phyloP scores from a whole-genome alignment of 2,329 filamentous ascomycete genomes.

The Fusarium sp. region DNA sequence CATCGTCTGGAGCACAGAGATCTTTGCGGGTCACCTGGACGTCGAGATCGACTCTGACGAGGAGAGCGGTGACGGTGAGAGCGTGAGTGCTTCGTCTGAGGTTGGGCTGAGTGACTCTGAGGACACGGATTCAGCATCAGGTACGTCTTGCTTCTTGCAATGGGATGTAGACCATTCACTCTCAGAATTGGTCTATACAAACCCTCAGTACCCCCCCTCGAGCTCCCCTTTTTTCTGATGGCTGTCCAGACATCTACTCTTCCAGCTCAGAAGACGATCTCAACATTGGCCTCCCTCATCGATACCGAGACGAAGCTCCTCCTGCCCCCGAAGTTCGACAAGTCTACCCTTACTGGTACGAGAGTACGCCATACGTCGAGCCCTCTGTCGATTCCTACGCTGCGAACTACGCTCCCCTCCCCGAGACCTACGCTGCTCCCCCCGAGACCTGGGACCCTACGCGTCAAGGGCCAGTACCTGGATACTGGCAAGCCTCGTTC shows the following conservation, averaged over 20 bases:
- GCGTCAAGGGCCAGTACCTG: conserved; percentile 46
- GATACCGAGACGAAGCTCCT: conserved; percentile 5
- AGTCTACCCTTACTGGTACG: conserved; percentile 13
- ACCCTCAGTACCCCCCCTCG: neutral
- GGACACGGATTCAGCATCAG: conserved; percentile 28
- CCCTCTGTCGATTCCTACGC: neutral
- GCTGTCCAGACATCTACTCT: conserved; percentile 23
- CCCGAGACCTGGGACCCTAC: conserved; percentile 46
- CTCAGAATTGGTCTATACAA: conserved; percentile 21
- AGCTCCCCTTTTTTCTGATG: conserved; percentile 9
- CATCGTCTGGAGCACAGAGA: conserved; percentile 60
- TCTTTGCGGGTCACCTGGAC: conserved; percentile 53
- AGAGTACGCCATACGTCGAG: conserved; percentile 3
- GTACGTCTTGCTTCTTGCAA: conserved; percentile 31
- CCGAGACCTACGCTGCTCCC: neutral
- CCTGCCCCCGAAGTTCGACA: conserved; percentile 6
- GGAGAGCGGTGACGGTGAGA: conserved; percentile 27
- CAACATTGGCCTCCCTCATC: neutral
- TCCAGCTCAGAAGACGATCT: conserved; percentile 4
- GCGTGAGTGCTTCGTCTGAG: conserved; percentile 21
- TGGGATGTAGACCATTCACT: conserved; percentile 10
- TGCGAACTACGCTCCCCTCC: neutral
- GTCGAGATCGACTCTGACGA: conserved; percentile 42
- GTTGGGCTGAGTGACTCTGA: conserved; percentile 18
- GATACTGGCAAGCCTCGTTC: conserved; percentile 52